Evolutionary conservation across 1,139 yeast species (phyloP).

Genomic region (Magnusiomyces ingens): DNA sequence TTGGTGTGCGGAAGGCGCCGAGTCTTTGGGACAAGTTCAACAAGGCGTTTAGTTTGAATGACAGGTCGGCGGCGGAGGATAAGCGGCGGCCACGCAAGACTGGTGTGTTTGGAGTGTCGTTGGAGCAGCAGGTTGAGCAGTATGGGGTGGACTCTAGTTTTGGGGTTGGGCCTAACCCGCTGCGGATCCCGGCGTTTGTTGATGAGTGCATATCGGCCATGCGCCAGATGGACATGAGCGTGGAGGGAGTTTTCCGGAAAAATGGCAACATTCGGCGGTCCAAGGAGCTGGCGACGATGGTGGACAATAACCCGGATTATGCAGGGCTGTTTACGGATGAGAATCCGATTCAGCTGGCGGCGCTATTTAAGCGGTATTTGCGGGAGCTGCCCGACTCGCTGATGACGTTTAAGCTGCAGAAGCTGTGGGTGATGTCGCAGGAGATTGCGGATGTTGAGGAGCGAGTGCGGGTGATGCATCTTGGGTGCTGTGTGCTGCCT

Average conservation of each 20-base stretch:
- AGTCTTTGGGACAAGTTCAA: constrained; percentile 68
- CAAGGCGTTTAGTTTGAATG: constrained; percentile 34
- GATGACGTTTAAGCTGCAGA: constrained; percentile 68
- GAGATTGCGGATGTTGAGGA: constrained; percentile 40
- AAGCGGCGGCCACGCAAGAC: constrained; percentile 31
- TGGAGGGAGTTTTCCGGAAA: constrained; percentile 92
- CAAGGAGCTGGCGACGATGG: constrained; percentile 64
- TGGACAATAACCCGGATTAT: constrained; percentile 67
- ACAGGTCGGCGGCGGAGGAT: constrained; percentile 17
- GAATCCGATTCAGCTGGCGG: constrained; percentile 89
- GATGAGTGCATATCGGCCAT: constrained; percentile 82
- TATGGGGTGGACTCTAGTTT: constrained; percentile 83
- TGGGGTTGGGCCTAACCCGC: constrained; percentile 73
- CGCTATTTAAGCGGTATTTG: constrained; percentile 81
- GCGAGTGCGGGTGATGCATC: constrained; percentile 54
- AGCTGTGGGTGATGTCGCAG: constrained; percentile 76
- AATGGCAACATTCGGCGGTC: constrained; percentile 90
- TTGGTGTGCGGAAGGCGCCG: constrained; percentile 49
- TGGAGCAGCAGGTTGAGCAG: constrained; percentile 61
- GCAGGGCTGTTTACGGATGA: constrained; percentile 71
- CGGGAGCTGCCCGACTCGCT: constrained; percentile 92
- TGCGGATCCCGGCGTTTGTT: constrained; percentile 76
- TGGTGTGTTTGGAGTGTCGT: constrained; percentile 73
- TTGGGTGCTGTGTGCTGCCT: constrained; percentile 77
- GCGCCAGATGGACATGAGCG: constrained; percentile 90